These are phyloP conservation scores for Erodium moschatum DNA, from an alignment of 441 rosid genomes.

Conservation along the genomic window DNA sequence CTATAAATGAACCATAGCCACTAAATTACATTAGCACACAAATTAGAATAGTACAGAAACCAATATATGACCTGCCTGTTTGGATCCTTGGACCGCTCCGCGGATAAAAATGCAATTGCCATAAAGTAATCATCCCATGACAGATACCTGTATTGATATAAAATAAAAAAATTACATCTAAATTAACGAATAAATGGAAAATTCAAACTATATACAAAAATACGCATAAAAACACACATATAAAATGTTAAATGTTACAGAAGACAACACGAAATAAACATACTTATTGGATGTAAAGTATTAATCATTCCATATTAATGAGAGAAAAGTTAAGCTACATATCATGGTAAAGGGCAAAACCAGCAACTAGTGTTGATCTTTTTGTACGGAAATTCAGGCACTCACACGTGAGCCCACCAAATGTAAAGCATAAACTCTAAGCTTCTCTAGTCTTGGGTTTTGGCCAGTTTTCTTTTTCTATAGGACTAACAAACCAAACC, in stretches of 20 bases:
- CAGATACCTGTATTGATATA: constrained; percentile 41
- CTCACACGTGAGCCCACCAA: too few species aligned
- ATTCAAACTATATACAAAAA: not conserved
- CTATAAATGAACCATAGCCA: not conserved
- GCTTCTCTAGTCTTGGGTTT: too few species aligned
- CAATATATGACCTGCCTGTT: constrained; percentile 70
- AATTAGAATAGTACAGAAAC: not conserved
- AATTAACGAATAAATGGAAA: not conserved
- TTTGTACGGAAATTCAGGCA: too few species aligned
- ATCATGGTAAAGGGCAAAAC: too few species aligned
- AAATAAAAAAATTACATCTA: not conserved
- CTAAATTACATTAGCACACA: not conserved
- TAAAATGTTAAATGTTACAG: not conserved
- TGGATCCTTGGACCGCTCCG: constrained; percentile 89
- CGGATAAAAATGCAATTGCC: constrained; percentile 83
- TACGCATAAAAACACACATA: not conserved
- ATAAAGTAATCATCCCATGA: constrained; percentile 97
- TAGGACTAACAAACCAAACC: too few species aligned
- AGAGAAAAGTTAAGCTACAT: too few species aligned
- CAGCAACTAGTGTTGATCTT: too few species aligned
- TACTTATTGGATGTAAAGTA: not conserved
- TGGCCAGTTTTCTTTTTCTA: too few species aligned
- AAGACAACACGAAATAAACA: not conserved
- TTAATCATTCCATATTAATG: not conserved
- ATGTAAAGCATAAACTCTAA: too few species aligned